phyloP scores from a whole-genome alignment of 306 rosid species.

The Ormosia semicastrata region DNA sequence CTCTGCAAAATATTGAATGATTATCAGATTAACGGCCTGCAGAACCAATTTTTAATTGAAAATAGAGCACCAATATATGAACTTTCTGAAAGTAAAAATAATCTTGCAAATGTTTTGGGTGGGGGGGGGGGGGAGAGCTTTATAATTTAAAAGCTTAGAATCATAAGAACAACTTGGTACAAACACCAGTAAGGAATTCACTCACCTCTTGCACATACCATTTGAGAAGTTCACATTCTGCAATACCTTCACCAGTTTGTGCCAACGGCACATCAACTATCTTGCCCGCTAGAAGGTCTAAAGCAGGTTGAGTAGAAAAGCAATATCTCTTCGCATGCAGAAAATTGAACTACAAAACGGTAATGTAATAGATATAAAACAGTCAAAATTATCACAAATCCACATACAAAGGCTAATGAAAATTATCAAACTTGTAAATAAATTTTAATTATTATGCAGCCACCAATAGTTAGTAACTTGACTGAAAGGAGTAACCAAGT shows the following conservation, averaged over 20 bases:
- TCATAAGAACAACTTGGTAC: background rate
- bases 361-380: background rate
- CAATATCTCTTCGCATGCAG: conserved; percentile 29
- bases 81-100: background rate
- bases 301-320: conserved; percentile 55
- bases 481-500: background rate
- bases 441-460: background rate
- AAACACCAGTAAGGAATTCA: background rate
- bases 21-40: background rate
- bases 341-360: conserved; percentile 38
- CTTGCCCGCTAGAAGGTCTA: conserved; percentile 40
- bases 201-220: conserved; percentile 95
- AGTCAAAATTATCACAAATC: background rate
- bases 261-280: conserved; percentile 83
- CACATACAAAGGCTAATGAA: background rate
- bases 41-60: background rate
- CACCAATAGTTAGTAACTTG: background rate
- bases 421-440: background rate
- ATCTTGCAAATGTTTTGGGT: background rate
- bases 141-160: background rate
- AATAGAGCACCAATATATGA: background rate
- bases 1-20: background rate
- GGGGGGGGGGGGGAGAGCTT: background rate
- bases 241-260: conserved; percentile 99
- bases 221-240: conserved; percentile 94